Percentiles rank a stretch among this genome's conserved stretches.
Conservation (phyloP, 2,329 filamentous ascomycete genomes). For the Achaetomium macrosporum region DNA sequence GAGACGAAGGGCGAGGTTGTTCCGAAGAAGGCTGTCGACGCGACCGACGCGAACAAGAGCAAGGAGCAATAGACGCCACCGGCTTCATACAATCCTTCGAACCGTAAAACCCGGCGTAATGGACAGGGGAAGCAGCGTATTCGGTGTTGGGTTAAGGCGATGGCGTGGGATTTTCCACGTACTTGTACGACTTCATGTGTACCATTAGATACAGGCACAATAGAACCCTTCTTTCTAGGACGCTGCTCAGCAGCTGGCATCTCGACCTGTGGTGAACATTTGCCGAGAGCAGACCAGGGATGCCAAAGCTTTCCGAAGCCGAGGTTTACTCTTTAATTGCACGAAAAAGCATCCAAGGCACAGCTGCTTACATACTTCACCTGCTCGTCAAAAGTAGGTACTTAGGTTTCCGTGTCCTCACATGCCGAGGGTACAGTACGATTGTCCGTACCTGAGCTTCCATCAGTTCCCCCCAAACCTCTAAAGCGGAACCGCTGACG, state of each 20-base stretch:
- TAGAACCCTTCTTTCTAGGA: constrained; percentile 11
- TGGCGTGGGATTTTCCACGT: background rate
- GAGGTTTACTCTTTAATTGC: too few relatives aligned
- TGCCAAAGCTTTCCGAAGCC: too few relatives aligned
- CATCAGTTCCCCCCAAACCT: constrained; percentile 2
- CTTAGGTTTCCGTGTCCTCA: too few relatives aligned
- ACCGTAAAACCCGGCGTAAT: background rate
- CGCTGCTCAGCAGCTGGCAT: background rate
- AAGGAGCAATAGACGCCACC: constrained; percentile 19
- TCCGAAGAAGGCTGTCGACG: constrained; percentile 29
- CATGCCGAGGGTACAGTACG: too few relatives aligned
- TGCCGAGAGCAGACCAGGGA: background rate
- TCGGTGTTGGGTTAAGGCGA: constrained; percentile 1
- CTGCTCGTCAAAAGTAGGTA: too few relatives aligned
- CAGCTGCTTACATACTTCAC: background rate
- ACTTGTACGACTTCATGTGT: constrained; percentile 16
- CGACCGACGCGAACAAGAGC: constrained; percentile 30
- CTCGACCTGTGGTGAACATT: background rate
- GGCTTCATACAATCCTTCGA: background rate
- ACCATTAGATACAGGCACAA: constrained; percentile 11
- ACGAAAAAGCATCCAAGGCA: too few relatives aligned
- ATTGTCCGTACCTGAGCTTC: background rate
- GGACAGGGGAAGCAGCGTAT: background rate
- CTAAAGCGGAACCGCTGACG: constrained; percentile 25
- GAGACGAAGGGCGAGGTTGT: constrained; percentile 9